phyloP scores from a whole-genome alignment of 495 filamentous ascomycete species.

The Aspergillus haitiensis region DNA sequence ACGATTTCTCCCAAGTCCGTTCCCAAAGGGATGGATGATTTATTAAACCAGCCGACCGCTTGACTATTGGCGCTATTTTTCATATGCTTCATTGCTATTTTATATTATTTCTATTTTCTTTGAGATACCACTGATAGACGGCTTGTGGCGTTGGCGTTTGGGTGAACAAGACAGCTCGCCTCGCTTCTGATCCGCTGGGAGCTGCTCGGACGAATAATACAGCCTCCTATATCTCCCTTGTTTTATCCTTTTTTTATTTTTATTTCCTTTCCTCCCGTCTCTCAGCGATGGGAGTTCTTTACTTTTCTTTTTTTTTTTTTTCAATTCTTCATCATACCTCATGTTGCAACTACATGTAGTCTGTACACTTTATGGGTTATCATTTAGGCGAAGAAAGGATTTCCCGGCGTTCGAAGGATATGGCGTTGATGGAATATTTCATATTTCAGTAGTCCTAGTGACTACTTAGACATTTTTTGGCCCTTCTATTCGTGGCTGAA shows the following conservation, averaged over 20 bases:
- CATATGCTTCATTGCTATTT: conserved; percentile 11
- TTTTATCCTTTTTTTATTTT: not conserved
- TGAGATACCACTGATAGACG: conserved; percentile 49
- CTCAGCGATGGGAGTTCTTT: too few species aligned
- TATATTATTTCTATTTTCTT: conserved; percentile 21
- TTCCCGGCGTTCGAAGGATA: conserved; percentile 1
- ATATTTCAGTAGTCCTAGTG: not conserved
- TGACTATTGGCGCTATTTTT: conserved; percentile 18
- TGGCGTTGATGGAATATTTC: conserved; percentile 1
- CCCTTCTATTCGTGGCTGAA: not conserved
- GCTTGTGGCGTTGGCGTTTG: conserved; percentile 37
- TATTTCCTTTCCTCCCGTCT: too few species aligned
- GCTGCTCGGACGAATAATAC: not conserved
- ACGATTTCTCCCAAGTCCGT: conserved; percentile 40
- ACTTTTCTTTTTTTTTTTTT: not conserved
- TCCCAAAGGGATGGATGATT: conserved; percentile 40
- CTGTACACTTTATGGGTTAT: not conserved
- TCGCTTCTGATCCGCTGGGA: not conserved
- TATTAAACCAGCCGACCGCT: conserved; percentile 31
- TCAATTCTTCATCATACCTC: not conserved
- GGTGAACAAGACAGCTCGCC: conserved; percentile 1
- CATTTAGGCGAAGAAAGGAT: not conserved
- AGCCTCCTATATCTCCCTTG: conserved; percentile 2
- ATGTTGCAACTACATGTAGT: not conserved
- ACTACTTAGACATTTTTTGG: not conserved